phyloP scores from a whole-genome alignment of 169 alveolate species.

The Amoebophrya sp. region DNA sequence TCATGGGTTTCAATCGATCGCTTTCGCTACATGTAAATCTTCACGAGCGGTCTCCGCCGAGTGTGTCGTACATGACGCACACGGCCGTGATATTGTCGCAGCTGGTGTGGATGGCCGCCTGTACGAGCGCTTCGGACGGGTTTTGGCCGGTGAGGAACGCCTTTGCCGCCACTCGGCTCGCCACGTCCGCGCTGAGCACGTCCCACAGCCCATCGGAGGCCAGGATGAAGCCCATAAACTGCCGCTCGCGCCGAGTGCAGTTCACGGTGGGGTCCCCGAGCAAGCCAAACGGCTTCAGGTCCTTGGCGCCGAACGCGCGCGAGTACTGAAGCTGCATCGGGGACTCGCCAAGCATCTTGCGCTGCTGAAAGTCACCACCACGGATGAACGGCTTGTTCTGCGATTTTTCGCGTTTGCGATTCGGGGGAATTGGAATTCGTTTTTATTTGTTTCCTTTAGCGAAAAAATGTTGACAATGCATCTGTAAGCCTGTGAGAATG shows the following conservation, averaged over 20 bases:
- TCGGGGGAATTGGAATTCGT: too few relatives aligned
- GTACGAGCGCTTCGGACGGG: not conserved
- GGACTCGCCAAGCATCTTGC: slow-evolving; percentile 49
- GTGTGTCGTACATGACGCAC: not conserved
- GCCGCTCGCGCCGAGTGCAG: slow-evolving; percentile 19
- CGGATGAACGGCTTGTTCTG: slow-evolving; percentile 50
- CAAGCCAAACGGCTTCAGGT: slow-evolving; percentile 35
- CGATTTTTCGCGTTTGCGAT: too few relatives aligned
- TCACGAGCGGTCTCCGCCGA: not conserved
- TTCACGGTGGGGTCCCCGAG: not conserved
- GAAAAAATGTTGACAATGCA: too few relatives aligned
- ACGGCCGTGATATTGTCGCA: not conserved
- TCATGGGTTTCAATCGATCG: too few relatives aligned
- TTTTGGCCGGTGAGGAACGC: not conserved
- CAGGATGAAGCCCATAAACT: slow-evolving; percentile 35
- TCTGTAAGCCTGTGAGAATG: too few relatives aligned
- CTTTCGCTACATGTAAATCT: too few relatives aligned
- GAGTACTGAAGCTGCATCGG: slow-evolving; percentile 62
- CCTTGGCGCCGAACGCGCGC: slow-evolving; percentile 58
- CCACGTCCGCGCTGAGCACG: not conserved
- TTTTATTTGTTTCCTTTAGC: too few relatives aligned
- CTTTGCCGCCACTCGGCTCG: not conserved
- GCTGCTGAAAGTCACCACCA: slow-evolving; percentile 50
- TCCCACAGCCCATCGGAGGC: slow-evolving; percentile 58
- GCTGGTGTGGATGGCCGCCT: not conserved